Evolutionary conservation across 345 rosid genomes (phyloP), one percentile per base, ranked within the genome.

Genomic region (Gossypium sturtianum): DNA sequence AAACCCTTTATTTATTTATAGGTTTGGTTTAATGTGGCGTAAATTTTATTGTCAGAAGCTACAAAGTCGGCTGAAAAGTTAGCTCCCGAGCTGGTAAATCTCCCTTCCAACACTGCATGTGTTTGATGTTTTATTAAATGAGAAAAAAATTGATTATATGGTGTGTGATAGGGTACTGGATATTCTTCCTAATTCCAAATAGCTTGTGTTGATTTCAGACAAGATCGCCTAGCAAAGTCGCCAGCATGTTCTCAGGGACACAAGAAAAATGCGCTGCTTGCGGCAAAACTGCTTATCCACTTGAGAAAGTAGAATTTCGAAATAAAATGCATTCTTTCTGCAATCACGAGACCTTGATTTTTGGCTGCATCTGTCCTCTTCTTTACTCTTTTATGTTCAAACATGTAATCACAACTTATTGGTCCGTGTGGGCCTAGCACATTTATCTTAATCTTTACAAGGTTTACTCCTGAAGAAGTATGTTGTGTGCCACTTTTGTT

Each of bases 281-380:
- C 81, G 89, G 88, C 72, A 96, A 90, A 90, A 96, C 99, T n/a
- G 99, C 93, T 45, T 96, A 96, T 80, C 98, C 98, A 4, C 88
- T 96, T 19, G 98, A 96, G 84, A 96, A 95, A 98, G 99, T 93
- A 82, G 25, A 64, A 65, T 49, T 61, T 38, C 4, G 17, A 20
- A 73, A 75, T 67, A 1, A 34, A 34, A 34, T 34, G 38, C 62
- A 34, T 70, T 45, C 62, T 66, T 23, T 22, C 67, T 59, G 48
- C 48, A 27, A 16, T 17, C 19, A 2, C 5, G 7, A 34, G 56
- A 71, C 54, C 16, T 72, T 15, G 3, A 12, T 41, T 63, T 43
- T 71, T 74, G 16, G 27, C n/a, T 62, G 45, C 38, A 34, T 20
- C 13, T 4, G 3, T 38, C 0, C 38, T 34, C 38, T 34, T 34